Evolutionary conservation across 2,329 filamentous ascomycete genomes (phyloP).

Genomic region (Daldinia sp.): DNA sequence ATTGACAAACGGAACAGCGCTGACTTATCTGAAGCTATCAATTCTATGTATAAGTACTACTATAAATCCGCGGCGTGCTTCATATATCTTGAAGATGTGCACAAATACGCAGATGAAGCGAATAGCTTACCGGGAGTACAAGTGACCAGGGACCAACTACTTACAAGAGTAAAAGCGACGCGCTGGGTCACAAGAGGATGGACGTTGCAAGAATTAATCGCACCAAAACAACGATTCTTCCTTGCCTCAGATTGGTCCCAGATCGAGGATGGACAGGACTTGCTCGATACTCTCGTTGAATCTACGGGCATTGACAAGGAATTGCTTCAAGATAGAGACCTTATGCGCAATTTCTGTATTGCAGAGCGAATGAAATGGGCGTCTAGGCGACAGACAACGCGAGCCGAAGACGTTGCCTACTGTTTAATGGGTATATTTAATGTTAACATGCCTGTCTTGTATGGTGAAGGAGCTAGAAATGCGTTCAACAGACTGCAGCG

Average conservation of each 20-base stretch:
- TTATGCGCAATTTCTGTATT: not conserved
- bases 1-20: constrained; percentile 31
- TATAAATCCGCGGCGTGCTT: constrained; percentile 21
- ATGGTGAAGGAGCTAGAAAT: constrained; percentile 19
- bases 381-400: constrained; percentile 17
- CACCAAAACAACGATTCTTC: constrained; percentile 3
- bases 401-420: constrained; percentile 22
- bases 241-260: constrained; percentile 22
- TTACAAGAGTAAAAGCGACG: not conserved
- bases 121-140: not conserved
- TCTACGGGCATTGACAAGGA: not conserved
- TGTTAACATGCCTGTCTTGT: constrained; percentile 19
- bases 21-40: constrained; percentile 27
- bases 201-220: constrained; percentile 17
- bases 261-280: constrained; percentile 12
- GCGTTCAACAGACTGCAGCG: constrained; percentile 26
- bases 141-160: constrained; percentile 5
- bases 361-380: constrained; percentile 29
- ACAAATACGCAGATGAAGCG: not conserved
- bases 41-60: constrained; percentile 28
- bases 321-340: constrained; percentile 16
- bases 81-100: constrained; percentile 30
- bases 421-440: constrained; percentile 27
- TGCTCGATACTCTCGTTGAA: constrained; percentile 11
- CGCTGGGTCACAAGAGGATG: constrained; percentile 21